Base-by-base conservation (phyloP, 208 protist species). In the Acanthamoeba sp. region DNA sequence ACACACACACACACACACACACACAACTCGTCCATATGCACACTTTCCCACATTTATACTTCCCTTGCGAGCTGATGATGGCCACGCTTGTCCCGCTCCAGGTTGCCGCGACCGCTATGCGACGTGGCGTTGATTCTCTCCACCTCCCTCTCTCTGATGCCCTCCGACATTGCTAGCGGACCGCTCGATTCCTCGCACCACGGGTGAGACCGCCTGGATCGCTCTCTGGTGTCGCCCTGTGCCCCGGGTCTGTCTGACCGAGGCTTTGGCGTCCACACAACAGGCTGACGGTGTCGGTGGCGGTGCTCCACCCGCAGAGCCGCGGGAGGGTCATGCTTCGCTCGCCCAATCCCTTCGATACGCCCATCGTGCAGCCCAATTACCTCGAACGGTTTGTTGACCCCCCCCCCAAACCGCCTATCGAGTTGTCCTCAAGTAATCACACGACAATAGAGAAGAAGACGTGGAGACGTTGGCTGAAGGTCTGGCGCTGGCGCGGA, bases 391-490 rank as follows among this genome's bases (percentile, higher is more conserved):
- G 59, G 59, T 69, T 48, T 48, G 45, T 3, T 48, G 45, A 48
- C 10, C 6, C 45, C 45, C 3, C 45, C 45, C 10, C 10, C 10
- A 14, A 10, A 48, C 45, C 45, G 10, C 45, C n/a, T n/a, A n/a
- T n/a, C n/a, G n/a, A n/a, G n/a, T n/a, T n/a, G n/a, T n/a, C n/a
- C 45, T 14, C 45, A 48, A 2, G 10, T 10, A 48, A 2, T 14
- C 45, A 48, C 45, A 48, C 45, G 10, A 48, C 45, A 48, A 71
- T 24, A 18, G 57, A 2, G 59, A 73, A 20, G 38, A 91, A 29
- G 85, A 91, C 22, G 20, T 91, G 32, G 52, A 91, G 3, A 12
- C 76, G 4, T 52, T 91, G 50, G n/a, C 71, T n/a, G 59, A 91
- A 71, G 85, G 85, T 29, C 34, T 91, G 22, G 9, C 14, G 50